phyloP scores from a whole-genome alignment of 169 alveolate species.

The Plasmodium coatneyi region DNA sequence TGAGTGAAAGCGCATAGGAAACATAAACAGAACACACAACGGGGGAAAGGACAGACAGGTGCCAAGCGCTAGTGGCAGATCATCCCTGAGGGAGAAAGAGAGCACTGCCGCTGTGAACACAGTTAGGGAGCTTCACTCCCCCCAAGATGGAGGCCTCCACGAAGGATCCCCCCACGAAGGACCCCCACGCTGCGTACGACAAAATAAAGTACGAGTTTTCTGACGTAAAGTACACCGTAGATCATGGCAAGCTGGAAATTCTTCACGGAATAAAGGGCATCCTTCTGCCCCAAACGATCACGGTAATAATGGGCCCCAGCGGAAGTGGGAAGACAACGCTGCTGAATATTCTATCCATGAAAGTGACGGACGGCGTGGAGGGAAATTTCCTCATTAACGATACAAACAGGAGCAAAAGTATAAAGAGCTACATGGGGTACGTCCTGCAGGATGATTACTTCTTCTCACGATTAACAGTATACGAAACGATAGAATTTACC shows the following conservation, averaged over 20 bases:
- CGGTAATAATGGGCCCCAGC: slow-evolving; percentile 82
- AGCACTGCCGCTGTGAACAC: not conserved
- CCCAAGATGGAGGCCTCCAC: not conserved
- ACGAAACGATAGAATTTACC: slow-evolving; percentile 79
- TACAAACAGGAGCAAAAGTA: not conserved
- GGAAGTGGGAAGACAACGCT: slow-evolving; percentile 87
- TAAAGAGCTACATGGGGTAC: slow-evolving; percentile 63
- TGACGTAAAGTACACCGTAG: slow-evolving; percentile 43
- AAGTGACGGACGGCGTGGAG: slow-evolving; percentile 65
- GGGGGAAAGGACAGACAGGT: not conserved
- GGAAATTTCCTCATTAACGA: slow-evolving; percentile 46
- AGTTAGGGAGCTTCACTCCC: not conserved
- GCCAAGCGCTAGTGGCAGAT: not conserved
- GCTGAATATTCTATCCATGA: slow-evolving; percentile 78
- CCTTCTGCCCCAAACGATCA: slow-evolving; percentile 59
- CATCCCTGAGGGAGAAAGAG: not conserved
- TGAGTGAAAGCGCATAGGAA: not conserved
- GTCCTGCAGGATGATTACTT: slow-evolving; percentile 78
- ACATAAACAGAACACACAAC: not conserved
- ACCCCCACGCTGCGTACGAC: not conserved
- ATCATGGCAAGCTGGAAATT: slow-evolving; percentile 53
- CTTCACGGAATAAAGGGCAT: slow-evolving; percentile 55
- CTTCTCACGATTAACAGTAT: slow-evolving; percentile 78
- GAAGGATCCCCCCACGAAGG: not conserved
- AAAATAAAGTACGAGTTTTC: slow-evolving; percentile 57